Base-by-base conservation (phyloP, 495 filamentous ascomycete genomes). In the Xanthoparmelia taractica region DNA sequence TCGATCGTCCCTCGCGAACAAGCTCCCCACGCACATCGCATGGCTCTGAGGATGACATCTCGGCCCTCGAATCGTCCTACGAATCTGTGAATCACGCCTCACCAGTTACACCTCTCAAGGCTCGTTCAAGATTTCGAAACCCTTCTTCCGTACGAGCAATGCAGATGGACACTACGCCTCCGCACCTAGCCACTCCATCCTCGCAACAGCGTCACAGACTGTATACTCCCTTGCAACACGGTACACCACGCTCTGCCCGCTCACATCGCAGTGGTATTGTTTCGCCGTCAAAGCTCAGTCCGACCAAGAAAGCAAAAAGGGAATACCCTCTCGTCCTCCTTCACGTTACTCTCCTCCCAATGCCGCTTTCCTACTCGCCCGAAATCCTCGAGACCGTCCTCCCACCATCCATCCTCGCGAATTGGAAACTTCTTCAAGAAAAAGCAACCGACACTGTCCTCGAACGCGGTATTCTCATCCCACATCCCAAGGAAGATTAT, bases 401-500 rank as follows among this genome's bases (percentile, higher is more conserved):
- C 45, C 84, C 85, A 2, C 71, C 78, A 11, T 70, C 76, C 20
- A 83, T 91, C 34, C 82, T 84, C 68, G 82, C 86, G 59, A 85
- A 88, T 37, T 92, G 88, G 86, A 80, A 86, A 23, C 73, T 91
- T 17, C 74, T 96, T 6, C 83, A 86, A 67, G 89, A 92, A 45
- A 88, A 89, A 61, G 73, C 88, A 25, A 84, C 85, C 25, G 87
- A 90, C 23, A 93, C 88, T 0, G 84, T 96, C 4, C 75, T 94
- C 15, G 88, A 92, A 67, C 83, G 94, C 1, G 94, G 94, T 1
- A 80, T 98, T 20, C 77, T 98, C 48, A 81, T 98, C 11, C 85
- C 90, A 1, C 94, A 98, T 70, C 94, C 94, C 17, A 84, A 88
- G 68, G 90, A 92, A 63, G 87, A 95, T 66, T 97, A 92, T 69